Percentiles rank a stretch among this genome's conserved stretches.
phyloP scores from a whole-genome alignment of 495 filamentous ascomycete genomes.

The Emericellopsis terricola region DNA sequence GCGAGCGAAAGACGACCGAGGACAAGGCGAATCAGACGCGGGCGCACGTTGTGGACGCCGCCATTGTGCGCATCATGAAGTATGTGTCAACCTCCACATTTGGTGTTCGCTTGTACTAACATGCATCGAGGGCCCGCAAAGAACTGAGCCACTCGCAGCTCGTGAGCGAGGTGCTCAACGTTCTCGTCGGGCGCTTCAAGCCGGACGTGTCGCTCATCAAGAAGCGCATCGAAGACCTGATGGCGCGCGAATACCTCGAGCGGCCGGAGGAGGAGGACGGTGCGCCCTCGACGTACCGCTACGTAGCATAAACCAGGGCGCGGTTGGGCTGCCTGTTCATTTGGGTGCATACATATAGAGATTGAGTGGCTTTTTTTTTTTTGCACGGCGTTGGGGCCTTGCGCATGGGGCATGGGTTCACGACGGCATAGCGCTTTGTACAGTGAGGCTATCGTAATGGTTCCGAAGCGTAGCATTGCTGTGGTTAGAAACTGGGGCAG shows the following conservation, averaged over 20 bases:
- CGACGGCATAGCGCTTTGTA: no score
- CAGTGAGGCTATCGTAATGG: no score
- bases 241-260: conserved; percentile 88
- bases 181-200: conserved; percentile 63
- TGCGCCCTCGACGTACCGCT: conserved; percentile 45
- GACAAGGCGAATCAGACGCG: conserved; percentile 71
- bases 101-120: conserved; percentile 2
- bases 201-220: conserved; percentile 89
- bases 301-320: conserved; percentile 33
- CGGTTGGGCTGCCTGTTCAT: neutral
- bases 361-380: neutral
- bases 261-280: conserved; percentile 50
- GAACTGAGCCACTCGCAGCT: conserved; percentile 62
- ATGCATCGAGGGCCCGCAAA: conserved; percentile 61
- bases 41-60: conserved; percentile 65
- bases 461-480: no score
- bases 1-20: conserved; percentile 75
- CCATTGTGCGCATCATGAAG: conserved; percentile 94
- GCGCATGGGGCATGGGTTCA: no score
- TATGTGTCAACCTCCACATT: conserved; percentile 24
- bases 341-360: neutral
- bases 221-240: conserved; percentile 79
- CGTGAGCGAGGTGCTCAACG: conserved; percentile 66
- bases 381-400: no score
- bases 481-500: no score